Evolutionary conservation across 2,329 filamentous ascomycete genomes (phyloP).

Genomic region (Fonsecaea pedrosoi): DNA sequence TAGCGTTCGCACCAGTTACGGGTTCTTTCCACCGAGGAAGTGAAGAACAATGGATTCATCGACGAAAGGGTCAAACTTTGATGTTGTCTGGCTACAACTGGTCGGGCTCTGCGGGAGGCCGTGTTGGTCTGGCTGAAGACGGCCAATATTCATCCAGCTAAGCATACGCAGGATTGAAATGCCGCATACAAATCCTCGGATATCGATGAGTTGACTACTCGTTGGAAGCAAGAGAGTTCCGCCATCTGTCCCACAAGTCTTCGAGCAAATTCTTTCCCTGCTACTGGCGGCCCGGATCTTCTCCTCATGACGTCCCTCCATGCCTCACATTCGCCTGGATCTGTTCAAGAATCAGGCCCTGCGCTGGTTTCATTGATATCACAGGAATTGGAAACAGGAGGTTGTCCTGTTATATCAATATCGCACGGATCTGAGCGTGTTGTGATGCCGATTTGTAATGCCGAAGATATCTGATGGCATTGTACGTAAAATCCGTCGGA

Average conservation of each 20-base stretch:
- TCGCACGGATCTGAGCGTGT: not conserved
- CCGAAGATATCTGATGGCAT: slow-evolving; percentile 5
- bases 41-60: not conserved
- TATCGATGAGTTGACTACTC: not conserved
- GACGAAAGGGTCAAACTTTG: not conserved
- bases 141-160: not conserved
- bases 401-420: not conserved
- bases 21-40: not conserved
- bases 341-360: not conserved
- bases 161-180: not conserved
- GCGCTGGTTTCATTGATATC: not conserved
- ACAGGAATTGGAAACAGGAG: not conserved
- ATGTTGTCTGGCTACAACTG: not conserved
- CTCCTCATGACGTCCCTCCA: not conserved
- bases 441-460: slow-evolving; percentile 5
- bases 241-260: not conserved
- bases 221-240: not conserved
- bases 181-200: not conserved
- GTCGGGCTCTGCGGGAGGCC: not conserved
- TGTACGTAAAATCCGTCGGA: slow-evolving; percentile 30
- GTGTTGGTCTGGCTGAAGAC: not conserved
- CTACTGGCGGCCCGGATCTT: not conserved
- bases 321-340: not conserved
- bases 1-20: not conserved
- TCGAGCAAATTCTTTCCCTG: not conserved